Percentiles rank a stretch among this genome's conserved stretches.
phyloP scores from a whole-genome alignment of 106 monocot genomes.

The Gastrodia elata region DNA sequence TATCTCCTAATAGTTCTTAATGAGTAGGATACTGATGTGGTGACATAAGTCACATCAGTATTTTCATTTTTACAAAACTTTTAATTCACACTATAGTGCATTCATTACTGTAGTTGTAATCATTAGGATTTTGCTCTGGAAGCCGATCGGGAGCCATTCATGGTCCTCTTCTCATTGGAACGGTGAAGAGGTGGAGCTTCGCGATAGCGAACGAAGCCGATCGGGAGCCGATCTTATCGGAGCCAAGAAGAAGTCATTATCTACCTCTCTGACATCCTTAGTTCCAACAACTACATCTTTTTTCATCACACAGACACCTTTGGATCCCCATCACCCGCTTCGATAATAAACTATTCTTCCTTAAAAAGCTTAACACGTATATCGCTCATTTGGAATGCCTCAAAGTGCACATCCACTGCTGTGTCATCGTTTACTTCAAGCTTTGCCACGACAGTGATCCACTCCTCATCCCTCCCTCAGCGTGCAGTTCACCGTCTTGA shows the following conservation, averaged over 20 bases:
- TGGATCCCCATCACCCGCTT: slow-evolving; percentile 45
- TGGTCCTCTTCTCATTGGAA: too few relatives aligned
- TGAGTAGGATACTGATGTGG: too few relatives aligned
- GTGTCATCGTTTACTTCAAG: slow-evolving; percentile 69
- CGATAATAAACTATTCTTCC: slow-evolving; percentile 64
- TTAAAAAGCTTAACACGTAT: slow-evolving; percentile 64
- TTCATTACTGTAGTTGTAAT: too few relatives aligned
- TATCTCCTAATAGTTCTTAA: too few relatives aligned
- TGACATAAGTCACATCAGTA: too few relatives aligned
- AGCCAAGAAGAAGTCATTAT: slow-evolving; percentile 91
- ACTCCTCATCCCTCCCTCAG: slow-evolving; percentile 66
- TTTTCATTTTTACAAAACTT: too few relatives aligned
- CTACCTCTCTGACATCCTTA: slow-evolving; percentile 78
- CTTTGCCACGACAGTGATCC: slow-evolving; percentile 86
- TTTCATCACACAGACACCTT: slow-evolving; percentile 64
- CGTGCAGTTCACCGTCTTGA: slow-evolving; percentile 64
- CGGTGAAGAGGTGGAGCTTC: too few relatives aligned
- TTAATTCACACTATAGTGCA: too few relatives aligned
- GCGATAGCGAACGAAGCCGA: too few relatives aligned
- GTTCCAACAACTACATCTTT: slow-evolving; percentile 79
- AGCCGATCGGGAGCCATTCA: too few relatives aligned
- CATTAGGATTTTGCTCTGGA: too few relatives aligned
- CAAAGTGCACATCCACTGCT: slow-evolving; percentile 76
- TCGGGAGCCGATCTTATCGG: too few relatives aligned
- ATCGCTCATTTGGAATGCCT: slow-evolving; percentile 97